Evolutionary conservation across 306 rosid genomes (phyloP).

Genomic region (Quercus mongolica): DNA sequence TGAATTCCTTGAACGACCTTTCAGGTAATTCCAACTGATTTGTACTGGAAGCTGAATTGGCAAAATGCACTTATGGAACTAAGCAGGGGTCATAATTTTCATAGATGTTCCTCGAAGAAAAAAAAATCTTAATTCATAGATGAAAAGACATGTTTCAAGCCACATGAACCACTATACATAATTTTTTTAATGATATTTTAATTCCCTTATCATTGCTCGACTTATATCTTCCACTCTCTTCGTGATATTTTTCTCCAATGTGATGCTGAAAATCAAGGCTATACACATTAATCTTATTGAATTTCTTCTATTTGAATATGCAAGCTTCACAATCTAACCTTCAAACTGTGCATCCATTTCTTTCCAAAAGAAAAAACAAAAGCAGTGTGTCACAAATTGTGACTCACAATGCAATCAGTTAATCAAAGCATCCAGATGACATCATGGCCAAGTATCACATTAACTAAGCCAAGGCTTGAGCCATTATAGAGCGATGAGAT

Average conservation of each 20-base stretch:
- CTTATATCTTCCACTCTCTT: not conserved
- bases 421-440: not conserved
- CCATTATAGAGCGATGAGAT: constrained; percentile 66
- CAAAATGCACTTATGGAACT: no score
- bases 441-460: constrained; percentile 14
- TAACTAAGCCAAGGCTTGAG: constrained; percentile 60
- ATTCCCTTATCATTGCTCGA: not conserved
- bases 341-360: not conserved
- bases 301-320: not conserved
- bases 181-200: not conserved
- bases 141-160: no score
- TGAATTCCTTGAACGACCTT: no score
- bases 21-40: no score
- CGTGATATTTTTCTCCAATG: not conserved
- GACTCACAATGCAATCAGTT: not conserved
- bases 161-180: no score
- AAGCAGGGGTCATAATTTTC: no score
- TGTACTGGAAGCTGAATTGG: no score
- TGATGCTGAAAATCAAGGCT: not conserved
- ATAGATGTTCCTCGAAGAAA: no score
- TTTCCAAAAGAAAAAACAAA: not conserved
- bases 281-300: not conserved
- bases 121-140: no score
- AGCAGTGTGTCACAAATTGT: not conserved
- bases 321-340: not conserved